Conservation (phyloP, 2,329 filamentous ascomycete species). For the Aspergillus luchuensis region DNA sequence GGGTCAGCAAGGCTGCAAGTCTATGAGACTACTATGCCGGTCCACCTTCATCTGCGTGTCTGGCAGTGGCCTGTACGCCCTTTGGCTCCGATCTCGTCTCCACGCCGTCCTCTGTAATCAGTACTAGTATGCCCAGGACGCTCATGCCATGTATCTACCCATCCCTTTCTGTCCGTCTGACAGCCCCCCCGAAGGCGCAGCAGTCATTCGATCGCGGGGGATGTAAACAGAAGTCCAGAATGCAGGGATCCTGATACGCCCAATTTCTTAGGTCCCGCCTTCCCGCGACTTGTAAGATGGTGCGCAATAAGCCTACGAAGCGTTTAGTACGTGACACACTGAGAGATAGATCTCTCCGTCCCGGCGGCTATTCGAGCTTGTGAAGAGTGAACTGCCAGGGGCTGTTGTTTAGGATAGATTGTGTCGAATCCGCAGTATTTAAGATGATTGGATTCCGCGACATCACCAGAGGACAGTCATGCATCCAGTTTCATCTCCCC, state of each 20-base stretch:
- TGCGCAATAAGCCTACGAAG: not conserved
- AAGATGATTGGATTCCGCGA: not conserved
- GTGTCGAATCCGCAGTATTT: not conserved
- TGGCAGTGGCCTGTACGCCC: not conserved
- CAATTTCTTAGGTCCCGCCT: not conserved
- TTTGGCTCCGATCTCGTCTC: not conserved
- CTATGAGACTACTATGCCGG: not conserved
- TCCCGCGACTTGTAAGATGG: not conserved
- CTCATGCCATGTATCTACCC: no score
- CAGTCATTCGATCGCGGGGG: constrained; percentile 2
- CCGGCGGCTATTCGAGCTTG: not conserved
- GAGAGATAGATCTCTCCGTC: not conserved
- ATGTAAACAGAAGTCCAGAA: not conserved
- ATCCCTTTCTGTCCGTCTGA: not conserved
- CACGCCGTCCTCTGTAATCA: not conserved
- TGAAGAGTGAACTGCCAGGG: not conserved
- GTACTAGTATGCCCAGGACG: no score
- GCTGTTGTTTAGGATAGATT: not conserved
- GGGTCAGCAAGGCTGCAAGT: not conserved
- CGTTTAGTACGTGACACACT: not conserved
- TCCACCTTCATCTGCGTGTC: not conserved
- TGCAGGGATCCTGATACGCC: constrained; percentile 3
- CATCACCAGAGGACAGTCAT: not conserved
- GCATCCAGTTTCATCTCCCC: not conserved
- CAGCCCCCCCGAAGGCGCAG: not conserved